Evolutionary conservation across 768 basidiomycete species (phyloP), one percentile per base, ranked within the genome.

Genomic region (Leccinum subgranulosum): DNA sequence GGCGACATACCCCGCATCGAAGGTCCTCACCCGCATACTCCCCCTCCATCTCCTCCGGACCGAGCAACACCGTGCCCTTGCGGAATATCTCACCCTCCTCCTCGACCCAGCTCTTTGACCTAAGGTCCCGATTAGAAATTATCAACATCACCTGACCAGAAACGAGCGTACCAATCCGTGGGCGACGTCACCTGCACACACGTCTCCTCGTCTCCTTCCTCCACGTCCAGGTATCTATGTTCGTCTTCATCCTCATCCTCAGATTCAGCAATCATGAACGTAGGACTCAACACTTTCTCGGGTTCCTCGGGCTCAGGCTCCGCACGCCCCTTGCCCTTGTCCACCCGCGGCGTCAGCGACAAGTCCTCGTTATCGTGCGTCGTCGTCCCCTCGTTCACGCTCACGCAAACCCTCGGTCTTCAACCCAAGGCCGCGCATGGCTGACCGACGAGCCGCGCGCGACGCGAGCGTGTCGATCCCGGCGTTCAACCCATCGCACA

Each of bases 1-100:
- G n/a, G 12, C n/a, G 28, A 60, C 81, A 39, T 58, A 87, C 87
- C 80, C 91, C 88, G 64, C 84, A 85, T 61, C 90, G 84, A 55
- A 98, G 75, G 43, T 94, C 92, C 68, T 98, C 95, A 0, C 94
- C 92, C 15, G 84, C 90, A 66, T 87, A 92, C 64, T 93, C 93
- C 0, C 85, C 87, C 64, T 94, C 93, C 84, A 94, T 90, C 71
- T 95, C 92, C 64, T 89, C 91, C 8, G 84, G 85, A 1, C 87
- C 86, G 9, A 92, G 77, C 19, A 98, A 76, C 4, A 87, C 87
- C 10, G 81, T 84, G 0, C 94, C 94, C 67, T 96, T 95, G 43
- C 95, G 79, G 77, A 98, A 98, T 41, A 98, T 89, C 73, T 98
- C 96, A 0, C 94, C 94, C 70, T 99, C 97, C 69, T 98, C 97